Base-by-base conservation (phyloP, 1,284 basidiomycete species). In the Coniophora puteana region DNA sequence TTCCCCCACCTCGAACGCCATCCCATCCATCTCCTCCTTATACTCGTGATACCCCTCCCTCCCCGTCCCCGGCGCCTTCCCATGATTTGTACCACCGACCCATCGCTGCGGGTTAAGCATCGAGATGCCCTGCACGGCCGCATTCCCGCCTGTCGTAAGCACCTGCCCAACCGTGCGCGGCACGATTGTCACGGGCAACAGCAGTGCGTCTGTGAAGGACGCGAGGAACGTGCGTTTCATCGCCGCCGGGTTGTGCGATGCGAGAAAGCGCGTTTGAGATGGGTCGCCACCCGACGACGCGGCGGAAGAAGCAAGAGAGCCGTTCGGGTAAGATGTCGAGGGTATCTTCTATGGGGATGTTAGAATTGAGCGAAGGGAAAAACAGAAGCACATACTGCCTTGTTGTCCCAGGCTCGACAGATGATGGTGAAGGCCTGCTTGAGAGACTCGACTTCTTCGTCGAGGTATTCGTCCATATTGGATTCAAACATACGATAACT, bases 381-480 rank as follows among this genome's bases (percentile, higher is more conserved):
- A 43, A 43, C 26, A 22, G 26, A 31, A 11, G 24, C 5, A 50
- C 62, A 13, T 38, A 87, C 82, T 61, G 86, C 74, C 13, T 64
- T 68, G n/a, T n/a, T n/a, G 42, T 93, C 83, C 93, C 93, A 97
- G 2, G 69, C 71, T 43, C 80, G 78, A 57, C 88, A 93, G 17
- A 89, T 86, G 1, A 65, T 67, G 36, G 90, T 84, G 45, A 98
- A 80, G 0, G 74, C 70, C 5, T 71, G 71, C 53, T 90, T 90
- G 36, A 92, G 75, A 55, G 78, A 81, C 43, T 95, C 92, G 5
- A 87, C 76, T 62, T 99, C 96, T 55, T 96, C 92, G 45, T 92
- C 85, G 3, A 99, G 80, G 55, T 99, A 99, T 54, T 96, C 94
- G 57, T 94, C 93, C 86, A 98, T 93, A 59, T 95, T 89, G 3